Base-by-base conservation (phyloP, 306 rosid species). In the Gynostemma pentaphyllum region DNA sequence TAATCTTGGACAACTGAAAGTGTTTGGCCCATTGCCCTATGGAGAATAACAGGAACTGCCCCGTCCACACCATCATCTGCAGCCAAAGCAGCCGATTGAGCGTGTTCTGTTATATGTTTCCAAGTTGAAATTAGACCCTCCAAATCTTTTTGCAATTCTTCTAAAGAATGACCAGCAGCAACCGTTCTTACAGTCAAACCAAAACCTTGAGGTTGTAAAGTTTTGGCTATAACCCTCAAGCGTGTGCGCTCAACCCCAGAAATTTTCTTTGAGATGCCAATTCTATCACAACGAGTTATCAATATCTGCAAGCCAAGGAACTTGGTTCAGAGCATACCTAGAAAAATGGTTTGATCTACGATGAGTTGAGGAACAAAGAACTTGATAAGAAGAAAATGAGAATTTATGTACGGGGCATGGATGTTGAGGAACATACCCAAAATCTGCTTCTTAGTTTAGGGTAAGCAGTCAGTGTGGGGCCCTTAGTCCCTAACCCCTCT, bases 61-160 rank as follows among this genome's bases (percentile, higher is more conserved):
- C 99, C 99, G 63, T 86, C 94, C 34, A 88, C 82, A 41, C 99
- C 96, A 86, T 92, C 99, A 81, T 88, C 99, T 46, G 90, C 96
- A 69, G 99, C 99, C 74, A 92, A 94, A 75, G 99, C 81, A 22
- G 88, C 84, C 60, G 94, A 88, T 71, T 88, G 84, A 69, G 99
- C 99, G 64, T 92, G 80, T 66, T 92, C 99, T 61, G 70, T 70
- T 65, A 92, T 88, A 78, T 34, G 78, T 76, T 88, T 86, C 99
- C 99, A 92, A 46, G 95, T 86, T 51, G 81, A 82, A 71, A 88
- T 82, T 68, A 92, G 76, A 55, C 90, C 90, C 62, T 86, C 87
- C 53, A 92, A 81, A 75, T 92, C 99, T 71, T 82, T 88, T 76
- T 82, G 90, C 70, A 92, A 79, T 68, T 92, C 96, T 72, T 92